A percentile compares a stretch with the other conserved stretches of the same genome.
Evolutionary conservation across 1,284 basidiomycete genomes (phyloP).

Genomic region (Ceratobasidium sp.): DNA sequence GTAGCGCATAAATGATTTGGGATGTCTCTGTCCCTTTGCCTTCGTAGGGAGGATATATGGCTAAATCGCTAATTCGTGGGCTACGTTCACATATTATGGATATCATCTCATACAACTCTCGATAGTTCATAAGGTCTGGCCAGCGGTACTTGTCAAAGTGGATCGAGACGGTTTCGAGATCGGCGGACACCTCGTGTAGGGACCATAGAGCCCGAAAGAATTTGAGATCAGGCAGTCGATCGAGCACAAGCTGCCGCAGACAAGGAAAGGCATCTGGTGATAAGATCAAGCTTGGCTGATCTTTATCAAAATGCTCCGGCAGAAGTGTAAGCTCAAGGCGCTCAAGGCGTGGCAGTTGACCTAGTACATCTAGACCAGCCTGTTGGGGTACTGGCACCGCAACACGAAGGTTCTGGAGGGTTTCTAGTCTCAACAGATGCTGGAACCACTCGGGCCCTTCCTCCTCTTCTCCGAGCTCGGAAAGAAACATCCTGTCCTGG

Average conservation of each 20-base stretch:
- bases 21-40: background rate
- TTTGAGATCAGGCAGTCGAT: constrained; percentile 6
- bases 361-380: background rate
- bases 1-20: background rate
- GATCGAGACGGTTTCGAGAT: background rate
- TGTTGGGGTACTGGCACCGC: background rate
- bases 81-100: background rate
- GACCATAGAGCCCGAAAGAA: constrained; percentile 2
- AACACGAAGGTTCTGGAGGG: background rate
- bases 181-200: background rate
- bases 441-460: background rate
- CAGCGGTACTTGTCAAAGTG: constrained; percentile 14
- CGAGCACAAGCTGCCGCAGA: background rate
- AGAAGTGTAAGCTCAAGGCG: background rate
- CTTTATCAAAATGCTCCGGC: constrained; percentile 1
- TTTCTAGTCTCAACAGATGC: background rate
- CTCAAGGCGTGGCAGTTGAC: constrained; percentile 4
- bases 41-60: constrained; percentile 10
- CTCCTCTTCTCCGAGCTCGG: background rate
- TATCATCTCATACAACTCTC: background rate
- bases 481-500: background rate
- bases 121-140: constrained; percentile 2
- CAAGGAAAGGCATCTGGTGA: background rate
- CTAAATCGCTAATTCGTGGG: background rate
- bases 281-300: background rate